Evolutionary conservation across 2,329 filamentous ascomycete species (phyloP).

Genomic region (Aspergillus sp.): DNA sequence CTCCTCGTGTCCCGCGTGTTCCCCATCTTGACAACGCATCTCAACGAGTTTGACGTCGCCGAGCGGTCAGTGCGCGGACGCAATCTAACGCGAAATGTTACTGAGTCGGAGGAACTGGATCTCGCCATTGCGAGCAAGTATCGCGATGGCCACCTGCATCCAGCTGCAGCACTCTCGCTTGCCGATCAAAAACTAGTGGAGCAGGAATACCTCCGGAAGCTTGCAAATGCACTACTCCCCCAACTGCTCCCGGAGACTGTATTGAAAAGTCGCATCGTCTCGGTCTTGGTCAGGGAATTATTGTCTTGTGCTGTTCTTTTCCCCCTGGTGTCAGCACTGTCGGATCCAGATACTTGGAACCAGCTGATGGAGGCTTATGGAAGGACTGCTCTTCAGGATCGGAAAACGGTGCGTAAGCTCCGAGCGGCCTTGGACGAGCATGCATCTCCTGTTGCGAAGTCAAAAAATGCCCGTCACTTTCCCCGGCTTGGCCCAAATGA

Average conservation of each 20-base stretch:
- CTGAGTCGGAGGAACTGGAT: slow-evolving; percentile 94
- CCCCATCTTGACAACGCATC: slow-evolving; percentile 82
- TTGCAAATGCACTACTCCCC: slow-evolving; percentile 72
- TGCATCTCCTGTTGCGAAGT: slow-evolving; percentile 74
- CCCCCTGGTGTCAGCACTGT: slow-evolving; percentile 74
- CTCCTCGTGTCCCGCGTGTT: slow-evolving; percentile 78
- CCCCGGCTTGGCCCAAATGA: slow-evolving; percentile 79
- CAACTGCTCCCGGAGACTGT: slow-evolving; percentile 71
- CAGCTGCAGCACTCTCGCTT: slow-evolving; percentile 78
- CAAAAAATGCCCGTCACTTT: slow-evolving; percentile 65
- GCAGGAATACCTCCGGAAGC: slow-evolving; percentile 80
- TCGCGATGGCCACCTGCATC: slow-evolving; percentile 80
- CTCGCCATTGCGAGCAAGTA: slow-evolving; percentile 95
- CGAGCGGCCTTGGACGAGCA: slow-evolving; percentile 92
- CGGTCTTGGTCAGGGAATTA: slow-evolving; percentile 80
- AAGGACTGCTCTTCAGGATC: slow-evolving; percentile 84
- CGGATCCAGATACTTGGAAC: slow-evolving; percentile 97
- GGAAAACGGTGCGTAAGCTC: slow-evolving; percentile 89
- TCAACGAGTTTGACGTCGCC: slow-evolving; percentile 87
- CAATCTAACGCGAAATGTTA: slow-evolving; percentile 84
- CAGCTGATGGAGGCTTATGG: slow-evolving; percentile 89
- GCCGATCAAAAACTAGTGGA: slow-evolving; percentile 81
- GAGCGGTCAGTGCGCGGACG: slow-evolving; percentile 83
- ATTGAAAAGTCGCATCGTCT: slow-evolving; percentile 76
- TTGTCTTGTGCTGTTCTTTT: slow-evolving; percentile 88